phyloP scores from a whole-genome alignment of 208 protist genomes.

The Trypanosoma grayi region DNA sequence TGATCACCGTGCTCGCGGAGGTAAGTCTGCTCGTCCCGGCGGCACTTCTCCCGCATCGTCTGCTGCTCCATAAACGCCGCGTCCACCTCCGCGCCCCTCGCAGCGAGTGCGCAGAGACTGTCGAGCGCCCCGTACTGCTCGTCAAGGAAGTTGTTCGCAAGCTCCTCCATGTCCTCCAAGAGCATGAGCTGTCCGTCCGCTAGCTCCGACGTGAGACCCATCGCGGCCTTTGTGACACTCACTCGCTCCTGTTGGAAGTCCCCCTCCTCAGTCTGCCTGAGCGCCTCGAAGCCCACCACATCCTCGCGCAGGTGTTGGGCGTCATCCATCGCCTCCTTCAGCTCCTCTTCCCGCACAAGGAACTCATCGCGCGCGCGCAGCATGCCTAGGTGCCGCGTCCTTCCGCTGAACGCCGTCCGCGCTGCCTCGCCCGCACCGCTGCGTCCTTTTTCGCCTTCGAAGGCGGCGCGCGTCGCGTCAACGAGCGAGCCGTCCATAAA shows the following conservation, averaged over 20 bases:
- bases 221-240: not conserved
- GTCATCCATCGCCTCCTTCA: conserved; percentile 15
- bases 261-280: conserved; percentile 28
- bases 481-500: conserved; percentile 41
- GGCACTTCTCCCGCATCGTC: conserved; percentile 23
- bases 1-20: conserved; percentile 41
- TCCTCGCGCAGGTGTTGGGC: conserved; percentile 11
- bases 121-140: conserved; percentile 19
- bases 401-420: conserved; percentile 12
- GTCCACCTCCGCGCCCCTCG: conserved; percentile 31
- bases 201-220: conserved; percentile 7
- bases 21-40: conserved; percentile 29
- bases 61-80: conserved; percentile 39
- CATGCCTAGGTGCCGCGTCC: not conserved
- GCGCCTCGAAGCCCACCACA: conserved; percentile 22
- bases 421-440: conserved; percentile 3
- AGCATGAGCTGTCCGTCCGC: conserved; percentile 7
- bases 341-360: conserved; percentile 18
- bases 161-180: conserved; percentile 17
- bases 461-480: conserved; percentile 34
- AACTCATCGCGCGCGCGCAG: conserved; percentile 33
- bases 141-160: conserved; percentile 16
- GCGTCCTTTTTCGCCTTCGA: conserved; percentile 26
- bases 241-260: conserved; percentile 22
- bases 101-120: conserved; percentile 25